phyloP scores from a whole-genome alignment of 345 rosid genomes.

The Melastoma malabathricum region DNA sequence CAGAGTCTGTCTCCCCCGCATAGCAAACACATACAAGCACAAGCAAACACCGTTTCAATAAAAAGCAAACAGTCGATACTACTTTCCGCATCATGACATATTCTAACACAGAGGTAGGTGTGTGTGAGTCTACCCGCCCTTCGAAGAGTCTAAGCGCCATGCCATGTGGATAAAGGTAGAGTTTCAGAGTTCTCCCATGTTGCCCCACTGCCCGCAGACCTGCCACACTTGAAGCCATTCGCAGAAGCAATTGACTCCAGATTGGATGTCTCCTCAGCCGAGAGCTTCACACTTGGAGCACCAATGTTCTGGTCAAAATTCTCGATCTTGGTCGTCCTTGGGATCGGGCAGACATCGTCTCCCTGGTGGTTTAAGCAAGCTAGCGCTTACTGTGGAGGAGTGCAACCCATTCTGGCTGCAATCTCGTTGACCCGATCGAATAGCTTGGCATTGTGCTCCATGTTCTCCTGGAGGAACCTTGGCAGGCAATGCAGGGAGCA shows the following conservation, averaged over 20 bases:
- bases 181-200: constrained; percentile 31
- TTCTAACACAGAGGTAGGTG: too few relatives aligned
- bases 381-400: constrained; percentile 44
- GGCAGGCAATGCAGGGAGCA: constrained; percentile 10
- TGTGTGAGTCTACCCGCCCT: too few relatives aligned
- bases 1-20: too few relatives aligned
- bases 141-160: constrained; percentile 1
- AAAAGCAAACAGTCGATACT: too few relatives aligned
- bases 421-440: constrained; percentile 34
- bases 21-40: too few relatives aligned
- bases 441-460: constrained; percentile 28
- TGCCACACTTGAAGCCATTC: constrained; percentile 27
- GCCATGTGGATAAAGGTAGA: constrained; percentile 49
- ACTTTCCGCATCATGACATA: too few relatives aligned
- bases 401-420: constrained; percentile 36
- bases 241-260: constrained; percentile 32
- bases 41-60: too few relatives aligned
- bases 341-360: constrained; percentile 52
- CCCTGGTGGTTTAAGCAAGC: constrained; percentile 69
- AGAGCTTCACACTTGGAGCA: constrained; percentile 42
- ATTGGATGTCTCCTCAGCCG: constrained; percentile 42
- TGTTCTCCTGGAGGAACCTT: constrained; percentile 50
- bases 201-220: constrained; percentile 1
- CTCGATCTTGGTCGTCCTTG: constrained; percentile 45
- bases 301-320: constrained; percentile 46